Base-by-base conservation (phyloP, 345 rosid genomes). In the Dovyalis caffra region DNA sequence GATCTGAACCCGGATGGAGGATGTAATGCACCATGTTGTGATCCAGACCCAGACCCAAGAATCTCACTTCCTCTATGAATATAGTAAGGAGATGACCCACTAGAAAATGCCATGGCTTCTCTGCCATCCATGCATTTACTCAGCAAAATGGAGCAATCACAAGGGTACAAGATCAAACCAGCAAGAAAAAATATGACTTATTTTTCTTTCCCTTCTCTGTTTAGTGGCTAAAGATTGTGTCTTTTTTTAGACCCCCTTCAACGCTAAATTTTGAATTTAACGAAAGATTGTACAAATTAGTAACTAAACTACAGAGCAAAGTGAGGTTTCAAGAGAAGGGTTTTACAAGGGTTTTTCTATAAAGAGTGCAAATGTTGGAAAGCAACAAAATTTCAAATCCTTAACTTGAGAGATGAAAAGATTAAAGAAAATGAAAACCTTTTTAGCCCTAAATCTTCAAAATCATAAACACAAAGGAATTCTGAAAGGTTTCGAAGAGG, bases 121-220 rank as follows among this genome's bases (percentile, higher is more conserved):
- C 94, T 88, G 63, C 95, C 95, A 85, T 93, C 99, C 99, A 96
- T 96, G 89, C 97, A 96, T 92, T 86, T 86, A 95, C 90, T 66
- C 34, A 37, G 40, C 34, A 43, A 40, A 71, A 57, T 37, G 29
- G 75, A 69, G 25, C 56, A 73, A 34, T 73, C 78, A 77, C 75
- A 64, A 47, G 21, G 49, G 35, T 11, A 65, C 26, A 71, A 71
- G 68, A 56, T 21, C 49, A 66, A 20, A 64, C 26, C 64, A 60
- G 64, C 29, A 8, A 5, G 16, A 16, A 4, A 8, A 33, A 63
- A 56, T 23, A 56, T 76, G 62, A 15, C 64, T 15, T 8, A 38
- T 64, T 31, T 35, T 8, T 31, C 29, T n/a, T 5, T 21, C 66
- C 6, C 16, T 18, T 40, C 69, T n/a, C 21, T 63, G 6, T 70